These are phyloP conservation scores for Fusarium incarnatum DNA, from an alignment of 2,329 filamentous ascomycete species.

Conservation along the genomic window DNA sequence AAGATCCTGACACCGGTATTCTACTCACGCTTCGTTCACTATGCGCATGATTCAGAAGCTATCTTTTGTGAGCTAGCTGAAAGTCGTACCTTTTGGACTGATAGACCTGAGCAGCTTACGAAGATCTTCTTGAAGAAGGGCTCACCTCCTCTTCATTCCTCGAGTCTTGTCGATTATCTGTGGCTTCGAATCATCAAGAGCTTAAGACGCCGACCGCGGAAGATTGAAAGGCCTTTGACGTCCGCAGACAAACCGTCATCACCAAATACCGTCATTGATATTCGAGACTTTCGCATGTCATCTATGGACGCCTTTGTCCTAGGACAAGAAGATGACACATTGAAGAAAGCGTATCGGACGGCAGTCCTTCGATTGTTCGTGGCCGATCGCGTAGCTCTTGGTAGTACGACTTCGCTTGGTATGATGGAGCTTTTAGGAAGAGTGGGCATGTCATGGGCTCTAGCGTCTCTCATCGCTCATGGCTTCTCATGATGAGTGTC, in stretches of 20 bases:
- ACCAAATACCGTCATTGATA: slow-evolving; percentile 50
- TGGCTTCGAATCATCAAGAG: slow-evolving; percentile 59
- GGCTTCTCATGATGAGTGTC: slow-evolving; percentile 22
- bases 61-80: slow-evolving; percentile 70
- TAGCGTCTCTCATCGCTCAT: slow-evolving; percentile 34
- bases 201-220: slow-evolving; percentile 57
- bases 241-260: slow-evolving; percentile 48
- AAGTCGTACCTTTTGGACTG: slow-evolving; percentile 68
- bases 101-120: slow-evolving; percentile 64
- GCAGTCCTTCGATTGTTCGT: slow-evolving; percentile 58
- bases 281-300: slow-evolving; percentile 61
- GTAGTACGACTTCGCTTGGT: slow-evolving; percentile 48
- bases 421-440: slow-evolving; percentile 51
- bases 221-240: slow-evolving; percentile 56
- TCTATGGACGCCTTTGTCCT: slow-evolving; percentile 64
- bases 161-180: slow-evolving; percentile 53
- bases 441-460: slow-evolving; percentile 50
- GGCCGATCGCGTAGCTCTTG: slow-evolving; percentile 56
- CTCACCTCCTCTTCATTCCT: slow-evolving; percentile 50
- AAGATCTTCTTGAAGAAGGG: slow-evolving; percentile 57
- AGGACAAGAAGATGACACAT: slow-evolving; percentile 42
- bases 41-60: slow-evolving; percentile 70
- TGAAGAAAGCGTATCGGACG: slow-evolving; percentile 52
- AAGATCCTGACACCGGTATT: slow-evolving; percentile 73
- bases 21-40: slow-evolving; percentile 73